Base-by-base conservation (phyloP, 2,329 filamentous ascomycete genomes). In the Colletotrichum theobromicola region DNA sequence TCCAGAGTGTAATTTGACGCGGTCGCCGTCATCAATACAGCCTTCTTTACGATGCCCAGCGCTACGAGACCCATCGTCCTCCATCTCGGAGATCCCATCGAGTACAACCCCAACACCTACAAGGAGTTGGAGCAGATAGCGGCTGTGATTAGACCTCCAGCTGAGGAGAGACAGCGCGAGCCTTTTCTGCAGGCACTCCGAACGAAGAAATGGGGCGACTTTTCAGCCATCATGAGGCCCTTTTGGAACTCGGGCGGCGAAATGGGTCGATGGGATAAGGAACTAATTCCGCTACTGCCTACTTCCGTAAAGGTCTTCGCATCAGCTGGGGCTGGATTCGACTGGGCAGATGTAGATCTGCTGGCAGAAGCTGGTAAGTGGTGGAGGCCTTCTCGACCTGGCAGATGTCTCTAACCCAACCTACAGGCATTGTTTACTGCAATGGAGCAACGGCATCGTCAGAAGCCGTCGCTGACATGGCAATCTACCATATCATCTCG, bases 201-300 rank as follows among this genome's bases (percentile, higher is more conserved):
- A 26, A 80, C 83, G 12, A 80, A 78, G 63, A 83, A 82, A 81
- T 87, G 84, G 84, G 85, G 85, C 2, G 79, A 85, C 74, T 87
- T 87, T 67, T 75, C 78, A 15, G 85, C 84, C 3, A 81, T 87
- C 61, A 90, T 91, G 77, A 84, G 90, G 4, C 91, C 91, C 0
- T 92, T 91, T 80, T 93, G 90, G 90, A 89, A 90, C 72, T 92
- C 90, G 0, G 91, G 91, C 2, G 90, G 90, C 5, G 91, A 93
- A 77, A 93, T 93, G 90, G 90, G 90, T 1, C 87, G 88, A 26
- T 93, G 90, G 90, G 89, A 93, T 77, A 78, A 81, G 13, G 91
- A 93, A 75, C 78, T 93, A 24, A 89, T 93, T 65, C 83, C 84
- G 0, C 79, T 90, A 10, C 79, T 93, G 6, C 91, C 91, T 0